Evolutionary conservation across 1,139 yeast species (phyloP).

Genomic region (Debaryomycetaceae sp.): DNA sequence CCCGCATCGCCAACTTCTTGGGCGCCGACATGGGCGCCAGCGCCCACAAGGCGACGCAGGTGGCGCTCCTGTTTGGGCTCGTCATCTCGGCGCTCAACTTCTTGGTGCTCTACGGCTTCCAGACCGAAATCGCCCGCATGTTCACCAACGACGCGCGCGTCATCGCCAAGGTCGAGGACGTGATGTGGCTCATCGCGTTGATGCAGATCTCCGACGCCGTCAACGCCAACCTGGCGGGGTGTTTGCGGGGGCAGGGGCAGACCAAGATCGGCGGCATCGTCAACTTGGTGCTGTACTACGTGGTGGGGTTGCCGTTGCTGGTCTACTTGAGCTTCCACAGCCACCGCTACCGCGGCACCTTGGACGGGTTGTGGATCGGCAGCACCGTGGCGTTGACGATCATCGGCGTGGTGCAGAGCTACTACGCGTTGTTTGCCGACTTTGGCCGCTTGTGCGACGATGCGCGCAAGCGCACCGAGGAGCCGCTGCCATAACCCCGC

Average conservation of each 20-base stretch:
- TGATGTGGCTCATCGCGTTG: conserved; percentile 51
- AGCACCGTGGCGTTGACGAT: conserved; percentile 46
- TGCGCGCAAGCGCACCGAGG: conserved; percentile 40
- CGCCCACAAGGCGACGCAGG: conserved; percentile 43
- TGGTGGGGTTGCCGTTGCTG: conserved; percentile 50
- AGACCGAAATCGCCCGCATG: conserved; percentile 30
- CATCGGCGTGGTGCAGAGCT: conserved; percentile 50
- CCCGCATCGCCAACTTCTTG: conserved; percentile 55
- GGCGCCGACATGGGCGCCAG: conserved; percentile 50
- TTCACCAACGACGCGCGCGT: conserved; percentile 43
- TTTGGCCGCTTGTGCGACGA: conserved; percentile 36
- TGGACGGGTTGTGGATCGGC: conserved; percentile 55
- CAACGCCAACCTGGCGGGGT: conserved; percentile 59
- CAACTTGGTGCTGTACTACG: conserved; percentile 48
- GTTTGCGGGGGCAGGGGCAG: conserved; percentile 57
- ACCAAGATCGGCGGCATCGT: conserved; percentile 57
- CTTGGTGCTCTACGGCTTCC: conserved; percentile 34
- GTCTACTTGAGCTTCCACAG: conserved; percentile 39
- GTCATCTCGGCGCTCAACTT: conserved; percentile 39
- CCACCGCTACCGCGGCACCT: conserved; percentile 29
- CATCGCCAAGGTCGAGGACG: conserved; percentile 31
- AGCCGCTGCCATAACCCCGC: too few species aligned
- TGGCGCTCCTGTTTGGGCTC: conserved; percentile 42
- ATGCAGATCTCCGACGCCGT: conserved; percentile 56
- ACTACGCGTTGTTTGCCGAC: conserved; percentile 37